Conservation (phyloP, 2,329 filamentous ascomycete genomes). For the Colletotrichum gloeosporioides region DNA sequence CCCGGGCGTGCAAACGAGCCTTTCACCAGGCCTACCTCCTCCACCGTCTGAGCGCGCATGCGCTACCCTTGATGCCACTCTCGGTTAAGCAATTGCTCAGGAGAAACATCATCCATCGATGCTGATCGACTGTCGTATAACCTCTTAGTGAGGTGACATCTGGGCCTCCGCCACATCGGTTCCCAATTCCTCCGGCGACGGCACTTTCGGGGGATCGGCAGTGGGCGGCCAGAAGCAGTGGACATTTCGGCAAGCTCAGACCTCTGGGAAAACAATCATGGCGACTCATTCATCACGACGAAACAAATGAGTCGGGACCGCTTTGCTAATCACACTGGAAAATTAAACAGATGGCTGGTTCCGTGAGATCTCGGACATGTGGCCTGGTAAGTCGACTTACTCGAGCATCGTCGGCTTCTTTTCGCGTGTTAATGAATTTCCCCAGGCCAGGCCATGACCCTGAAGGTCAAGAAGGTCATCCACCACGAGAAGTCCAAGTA, state of each 20-base stretch:
- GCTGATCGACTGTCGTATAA: slow-evolving; percentile 1
- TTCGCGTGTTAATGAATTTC: neutral
- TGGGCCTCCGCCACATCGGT: neutral
- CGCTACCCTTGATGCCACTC: slow-evolving; percentile 13
- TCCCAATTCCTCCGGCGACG: neutral
- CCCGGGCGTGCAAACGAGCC: neutral
- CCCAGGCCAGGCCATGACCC: slow-evolving; percentile 94
- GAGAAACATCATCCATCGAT: neutral
- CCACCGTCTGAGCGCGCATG: slow-evolving; percentile 15
- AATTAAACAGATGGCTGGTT: slow-evolving; percentile 91
- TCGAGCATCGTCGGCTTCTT: neutral
- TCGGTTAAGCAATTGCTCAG: slow-evolving; percentile 20
- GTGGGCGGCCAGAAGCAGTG: neutral
- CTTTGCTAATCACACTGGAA: neutral
- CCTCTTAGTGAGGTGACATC: slow-evolving; percentile 1
- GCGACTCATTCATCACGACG: neutral
- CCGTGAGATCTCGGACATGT: slow-evolving; percentile 98
- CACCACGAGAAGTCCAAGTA: slow-evolving; percentile 99
- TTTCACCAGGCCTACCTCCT: neutral
- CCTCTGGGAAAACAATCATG: neutral
- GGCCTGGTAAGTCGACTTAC: slow-evolving; percentile 67
- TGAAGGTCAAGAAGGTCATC: slow-evolving; percentile 95
- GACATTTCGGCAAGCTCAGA: neutral
- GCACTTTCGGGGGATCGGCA: neutral
- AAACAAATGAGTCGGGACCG: neutral